Conservation (phyloP, 441 rosid genomes). For the Kokia cookei region DNA sequence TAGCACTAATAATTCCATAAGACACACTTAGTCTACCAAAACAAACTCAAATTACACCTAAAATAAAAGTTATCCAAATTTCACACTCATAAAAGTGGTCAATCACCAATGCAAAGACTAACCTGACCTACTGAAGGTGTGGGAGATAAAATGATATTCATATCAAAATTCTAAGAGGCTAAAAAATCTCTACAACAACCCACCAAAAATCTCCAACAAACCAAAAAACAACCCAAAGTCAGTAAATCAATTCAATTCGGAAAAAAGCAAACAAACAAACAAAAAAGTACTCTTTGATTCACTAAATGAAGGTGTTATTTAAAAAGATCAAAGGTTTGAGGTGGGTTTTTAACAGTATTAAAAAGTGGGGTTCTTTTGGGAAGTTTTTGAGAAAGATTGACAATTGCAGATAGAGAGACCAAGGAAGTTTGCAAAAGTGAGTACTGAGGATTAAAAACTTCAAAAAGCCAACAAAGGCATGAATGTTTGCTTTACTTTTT, state of each 20-base stretch:
- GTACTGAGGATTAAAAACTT: background rate
- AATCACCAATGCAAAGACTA: constrained; percentile 1
- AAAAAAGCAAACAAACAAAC: too few species aligned
- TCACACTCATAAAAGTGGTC: background rate
- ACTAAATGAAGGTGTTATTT: background rate
- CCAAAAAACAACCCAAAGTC: background rate
- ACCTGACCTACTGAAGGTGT: constrained; percentile 24
- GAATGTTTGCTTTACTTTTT: background rate
- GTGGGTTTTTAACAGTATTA: background rate
- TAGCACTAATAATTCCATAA: background rate
- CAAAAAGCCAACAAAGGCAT: background rate
- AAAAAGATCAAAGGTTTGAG: background rate
- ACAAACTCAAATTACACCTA: background rate
- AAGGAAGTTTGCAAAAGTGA: constrained; percentile 1
- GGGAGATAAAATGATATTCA: background rate
- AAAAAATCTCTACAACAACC: constrained; percentile 6
- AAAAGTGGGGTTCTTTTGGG: background rate
- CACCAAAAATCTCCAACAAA: background rate
- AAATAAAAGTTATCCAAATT: background rate
- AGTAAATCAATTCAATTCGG: background rate
- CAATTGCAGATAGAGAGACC: constrained; percentile 9
- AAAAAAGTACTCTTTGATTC: background rate
- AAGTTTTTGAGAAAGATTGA: constrained; percentile 9
- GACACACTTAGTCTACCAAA: background rate
- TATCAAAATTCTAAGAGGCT: background rate